Conservation (phyloP, 2,329 filamentous ascomycete genomes). For the Massarina eburnea region DNA sequence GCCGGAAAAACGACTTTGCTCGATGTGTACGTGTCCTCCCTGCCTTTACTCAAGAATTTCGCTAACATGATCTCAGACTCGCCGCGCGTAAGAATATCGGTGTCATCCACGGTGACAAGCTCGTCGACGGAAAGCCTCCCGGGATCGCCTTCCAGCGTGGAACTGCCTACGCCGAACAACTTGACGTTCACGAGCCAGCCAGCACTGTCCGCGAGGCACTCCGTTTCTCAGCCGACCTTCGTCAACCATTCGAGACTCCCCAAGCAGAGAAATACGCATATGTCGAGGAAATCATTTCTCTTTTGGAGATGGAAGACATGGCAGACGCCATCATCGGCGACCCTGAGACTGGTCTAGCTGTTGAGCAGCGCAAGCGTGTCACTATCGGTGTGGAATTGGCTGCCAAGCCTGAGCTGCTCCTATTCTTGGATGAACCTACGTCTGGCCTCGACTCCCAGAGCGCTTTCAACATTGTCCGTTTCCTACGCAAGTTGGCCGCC, state of each 20-base stretch:
- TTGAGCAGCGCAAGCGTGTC: conserved; percentile 69
- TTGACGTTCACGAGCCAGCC: conserved; percentile 65
- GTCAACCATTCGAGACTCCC: conserved; percentile 61
- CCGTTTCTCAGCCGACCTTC: conserved; percentile 65
- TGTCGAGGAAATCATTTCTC: conserved; percentile 65
- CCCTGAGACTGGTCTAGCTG: conserved; percentile 61
- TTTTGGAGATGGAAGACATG: conserved; percentile 66
- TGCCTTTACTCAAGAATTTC: no score
- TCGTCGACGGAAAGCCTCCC: conserved; percentile 61
- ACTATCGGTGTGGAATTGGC: conserved; percentile 65
- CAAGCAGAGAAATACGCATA: conserved; percentile 65
- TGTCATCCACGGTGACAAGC: conserved; percentile 63
- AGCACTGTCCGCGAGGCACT: conserved; percentile 67
- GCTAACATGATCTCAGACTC: no score
- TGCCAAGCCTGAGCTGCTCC: conserved; percentile 68
- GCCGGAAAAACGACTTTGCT: conserved; percentile 85
- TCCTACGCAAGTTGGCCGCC: conserved; percentile 74
- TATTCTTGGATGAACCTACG: conserved; percentile 80
- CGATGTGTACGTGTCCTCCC: no score
- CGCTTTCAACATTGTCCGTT: conserved; percentile 76
- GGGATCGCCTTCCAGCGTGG: conserved; percentile 65
- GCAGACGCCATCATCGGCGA: conserved; percentile 67
- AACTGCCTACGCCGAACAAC: conserved; percentile 66
- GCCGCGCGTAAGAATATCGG: conserved; percentile 66
- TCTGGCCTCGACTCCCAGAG: conserved; percentile 72